These are phyloP conservation scores for Pythium aristosporum DNA, from an alignment of 352 stramenopile species.

Conservation along the genomic window DNA sequence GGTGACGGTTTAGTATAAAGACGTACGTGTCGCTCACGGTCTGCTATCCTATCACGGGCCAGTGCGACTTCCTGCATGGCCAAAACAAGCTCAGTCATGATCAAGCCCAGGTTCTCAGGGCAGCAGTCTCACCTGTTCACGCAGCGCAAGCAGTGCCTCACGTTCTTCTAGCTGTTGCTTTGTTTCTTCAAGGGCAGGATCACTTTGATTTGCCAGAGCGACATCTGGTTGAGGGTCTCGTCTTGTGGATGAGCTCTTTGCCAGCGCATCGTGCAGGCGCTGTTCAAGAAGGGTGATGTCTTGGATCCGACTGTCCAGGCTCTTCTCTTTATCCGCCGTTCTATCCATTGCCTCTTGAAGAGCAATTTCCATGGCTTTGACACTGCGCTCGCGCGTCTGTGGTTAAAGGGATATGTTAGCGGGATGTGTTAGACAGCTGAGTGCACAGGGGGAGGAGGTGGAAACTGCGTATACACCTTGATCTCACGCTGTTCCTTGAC, in stretches of 20 bases:
- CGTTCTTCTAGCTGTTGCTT: background rate
- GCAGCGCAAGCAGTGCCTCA: background rate
- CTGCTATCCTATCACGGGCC: slow-evolving; percentile 1
- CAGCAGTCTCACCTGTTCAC: background rate
- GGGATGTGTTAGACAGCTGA: background rate
- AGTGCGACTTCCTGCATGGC: background rate
- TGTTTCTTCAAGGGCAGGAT: background rate
- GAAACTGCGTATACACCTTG: slow-evolving; percentile 21
- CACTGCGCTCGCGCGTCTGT: slow-evolving; percentile 38
- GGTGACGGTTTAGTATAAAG: background rate
- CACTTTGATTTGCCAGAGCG: background rate
- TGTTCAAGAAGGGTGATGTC: slow-evolving; percentile 44
- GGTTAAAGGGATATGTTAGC: too few relatives aligned
- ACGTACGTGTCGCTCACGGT: slow-evolving; percentile 7
- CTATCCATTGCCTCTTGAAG: slow-evolving; percentile 38
- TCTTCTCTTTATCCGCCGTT: slow-evolving; percentile 32
- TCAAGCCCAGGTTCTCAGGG: background rate
- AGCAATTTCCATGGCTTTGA: slow-evolving; percentile 32
- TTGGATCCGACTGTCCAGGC: slow-evolving; percentile 37
- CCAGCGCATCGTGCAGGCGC: slow-evolving; percentile 45
- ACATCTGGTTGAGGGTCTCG: background rate
- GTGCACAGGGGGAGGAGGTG: too few relatives aligned
- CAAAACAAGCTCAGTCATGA: background rate
- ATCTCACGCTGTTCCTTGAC: slow-evolving; percentile 37
- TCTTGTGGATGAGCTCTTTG: background rate